phyloP scores from a whole-genome alignment of 1,284 basidiomycete genomes.

The Cutaneotrichosporon sp. region DNA sequence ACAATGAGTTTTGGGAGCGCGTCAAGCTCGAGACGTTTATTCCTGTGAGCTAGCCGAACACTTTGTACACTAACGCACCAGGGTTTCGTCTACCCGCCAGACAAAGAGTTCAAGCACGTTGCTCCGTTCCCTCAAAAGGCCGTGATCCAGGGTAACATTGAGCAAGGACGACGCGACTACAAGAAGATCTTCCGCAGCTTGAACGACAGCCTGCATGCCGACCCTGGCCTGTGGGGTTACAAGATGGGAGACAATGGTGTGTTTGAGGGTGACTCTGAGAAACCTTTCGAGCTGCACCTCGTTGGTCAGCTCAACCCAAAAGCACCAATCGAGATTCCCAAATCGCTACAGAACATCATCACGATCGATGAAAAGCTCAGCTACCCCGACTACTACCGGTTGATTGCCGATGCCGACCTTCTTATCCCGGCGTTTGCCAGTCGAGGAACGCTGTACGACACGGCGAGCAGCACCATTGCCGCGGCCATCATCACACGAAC shows the following conservation, averaged over 20 bases:
- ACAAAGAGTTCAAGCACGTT: neutral
- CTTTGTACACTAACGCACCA: neutral
- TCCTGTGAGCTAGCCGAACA: slow-evolving; percentile 1
- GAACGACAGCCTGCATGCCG: neutral
- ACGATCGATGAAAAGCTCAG: slow-evolving; percentile 4
- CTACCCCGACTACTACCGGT: slow-evolving; percentile 15
- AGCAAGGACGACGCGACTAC: slow-evolving; percentile 14
- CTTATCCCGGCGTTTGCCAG: slow-evolving; percentile 13
- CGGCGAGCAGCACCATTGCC: slow-evolving; percentile 16
- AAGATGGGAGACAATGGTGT: neutral
- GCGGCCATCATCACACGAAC: slow-evolving; percentile 15
- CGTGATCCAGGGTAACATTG: slow-evolving; percentile 22
- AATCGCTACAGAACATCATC: slow-evolving; percentile 10
- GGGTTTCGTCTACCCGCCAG: slow-evolving; percentile 8
- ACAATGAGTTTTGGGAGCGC: neutral
- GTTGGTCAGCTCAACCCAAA: slow-evolving; percentile 10
- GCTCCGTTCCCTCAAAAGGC: slow-evolving; percentile 11
- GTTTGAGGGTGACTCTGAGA: neutral
- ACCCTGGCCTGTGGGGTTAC: slow-evolving; percentile 18
- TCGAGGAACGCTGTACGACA: slow-evolving; percentile 9
- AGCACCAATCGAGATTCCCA: neutral
- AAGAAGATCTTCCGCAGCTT: slow-evolving; percentile 12
- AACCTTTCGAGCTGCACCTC: slow-evolving; percentile 15
- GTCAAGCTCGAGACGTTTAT: slow-evolving; percentile 8
- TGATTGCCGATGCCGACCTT: slow-evolving; percentile 12